Conservation (phyloP, 129 eudicot genomes). For the Centaurea solstitialis region DNA sequence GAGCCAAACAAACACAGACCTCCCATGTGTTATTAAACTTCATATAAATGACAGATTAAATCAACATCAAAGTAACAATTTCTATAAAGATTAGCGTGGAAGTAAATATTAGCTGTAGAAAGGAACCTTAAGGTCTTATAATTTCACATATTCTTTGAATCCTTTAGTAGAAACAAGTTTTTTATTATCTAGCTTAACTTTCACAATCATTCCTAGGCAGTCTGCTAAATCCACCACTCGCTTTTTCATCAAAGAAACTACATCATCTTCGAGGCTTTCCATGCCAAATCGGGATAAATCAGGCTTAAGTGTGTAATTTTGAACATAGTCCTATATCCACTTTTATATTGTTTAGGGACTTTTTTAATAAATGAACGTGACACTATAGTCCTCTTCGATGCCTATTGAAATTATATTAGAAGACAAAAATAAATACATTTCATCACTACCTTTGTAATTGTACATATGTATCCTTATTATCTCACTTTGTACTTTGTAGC, state of each 20-base stretch:
- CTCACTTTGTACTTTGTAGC: too few species aligned
- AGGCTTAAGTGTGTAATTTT: conserved; percentile 83
- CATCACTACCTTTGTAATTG: too few species aligned
- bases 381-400: too few species aligned
- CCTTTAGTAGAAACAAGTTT: conserved; percentile 63
- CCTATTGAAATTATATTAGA: too few species aligned
- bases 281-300: conserved; percentile 76
- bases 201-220: conserved; percentile 80
- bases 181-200: conserved; percentile 70
- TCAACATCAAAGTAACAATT: neutral
- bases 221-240: conserved; percentile 91
- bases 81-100: neutral
- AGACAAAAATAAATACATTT: too few species aligned
- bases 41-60: conserved; percentile 12
- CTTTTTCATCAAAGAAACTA: conserved; percentile 91
- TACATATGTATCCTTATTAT: too few species aligned
- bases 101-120: neutral
- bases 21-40: conserved; percentile 81
- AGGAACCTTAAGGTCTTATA: conserved; percentile 54
- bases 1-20: conserved; percentile 66
- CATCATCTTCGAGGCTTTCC: conserved; percentile 79
- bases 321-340: too few species aligned
- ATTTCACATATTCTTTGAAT: conserved; percentile 67
- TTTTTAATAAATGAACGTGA: too few species aligned
- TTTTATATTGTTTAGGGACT: too few species aligned